phyloP scores from a whole-genome alignment of 73 alveolate genomes.

The Uronychia binucleata region DNA sequence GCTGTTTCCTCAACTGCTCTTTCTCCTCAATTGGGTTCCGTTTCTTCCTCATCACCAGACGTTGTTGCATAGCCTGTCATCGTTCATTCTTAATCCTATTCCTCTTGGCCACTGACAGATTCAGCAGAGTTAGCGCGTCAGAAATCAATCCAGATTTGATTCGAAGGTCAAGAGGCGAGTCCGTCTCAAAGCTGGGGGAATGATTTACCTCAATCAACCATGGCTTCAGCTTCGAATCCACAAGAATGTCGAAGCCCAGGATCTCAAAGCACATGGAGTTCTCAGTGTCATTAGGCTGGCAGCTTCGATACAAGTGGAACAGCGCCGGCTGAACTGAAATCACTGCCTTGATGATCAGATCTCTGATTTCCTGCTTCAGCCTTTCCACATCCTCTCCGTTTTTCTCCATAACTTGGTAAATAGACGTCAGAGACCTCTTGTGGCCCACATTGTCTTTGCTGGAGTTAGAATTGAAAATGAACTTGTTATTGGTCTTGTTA shows the following conservation, averaged over 20 bases:
- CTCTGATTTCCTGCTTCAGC: conserved; percentile 38
- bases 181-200: conserved; percentile 86
- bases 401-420: conserved; percentile 11
- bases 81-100: too few relatives aligned
- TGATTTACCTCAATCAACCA: conserved; percentile 84
- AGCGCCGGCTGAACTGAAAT: conserved; percentile 52
- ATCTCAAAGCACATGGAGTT: conserved; percentile 66
- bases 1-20: neutral
- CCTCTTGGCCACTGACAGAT: too few relatives aligned
- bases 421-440: conserved; percentile 14
- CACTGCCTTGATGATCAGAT: conserved; percentile 62
- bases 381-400: conserved; percentile 46
- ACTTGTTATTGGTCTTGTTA: conserved; percentile 54
- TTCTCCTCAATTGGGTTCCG: too few relatives aligned
- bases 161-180: conserved; percentile 61
- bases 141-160: conserved; percentile 51
- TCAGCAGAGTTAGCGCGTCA: too few relatives aligned
- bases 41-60: too few relatives aligned
- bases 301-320: conserved; percentile 54
- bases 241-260: conserved; percentile 62
- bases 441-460: conserved; percentile 61
- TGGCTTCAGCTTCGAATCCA: conserved; percentile 62
- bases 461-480: conserved; percentile 25
- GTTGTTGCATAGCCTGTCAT: too few relatives aligned
- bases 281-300: conserved; percentile 62